Evolutionary conservation across 2,329 filamentous ascomycete genomes (phyloP), one percentile per base, ranked within the genome.

Genomic region (Verticillium albo-atrum): DNA sequence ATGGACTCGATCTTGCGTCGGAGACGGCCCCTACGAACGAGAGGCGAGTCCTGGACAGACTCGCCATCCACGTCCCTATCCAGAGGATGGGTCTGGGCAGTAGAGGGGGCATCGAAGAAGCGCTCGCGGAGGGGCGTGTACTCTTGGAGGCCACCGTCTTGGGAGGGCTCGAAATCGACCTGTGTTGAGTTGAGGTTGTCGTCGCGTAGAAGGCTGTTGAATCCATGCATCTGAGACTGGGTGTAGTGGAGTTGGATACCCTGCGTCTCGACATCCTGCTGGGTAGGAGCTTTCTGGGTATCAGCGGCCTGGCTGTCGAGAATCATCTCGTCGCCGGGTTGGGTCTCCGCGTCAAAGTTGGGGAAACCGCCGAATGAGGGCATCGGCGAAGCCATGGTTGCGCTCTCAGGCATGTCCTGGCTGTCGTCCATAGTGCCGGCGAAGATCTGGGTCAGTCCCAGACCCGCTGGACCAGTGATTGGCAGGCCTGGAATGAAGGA

Each of bases 391-490:
- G 76, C 73, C 30, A 78, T 73, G 6, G 80, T 81, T 20, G 81
- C 72, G 32, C 61, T 67, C 15, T 63, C 63, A 15, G 68, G 66
- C 20, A 65, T 67, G 58, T 65, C 67, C 66, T 85, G 82, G 65
- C 81, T 85, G 71, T 79, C 86, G 54, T 90, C 92, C 86, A 97
- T 89, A 1, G 92, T 97, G 14, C 91, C 91, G 5, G 90, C 90
- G 70, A 97, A 97, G 63, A 95, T 94, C 68, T 97, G 93, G 0
- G 92, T 96, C 52, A 97, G 80, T 10, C 91, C 90, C 50, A 96
- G 76, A 3, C 86, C 86, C 35, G 85, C 86, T 25, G 85, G 80
- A 0, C 80, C 83, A 25, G 80, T 73, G 4, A 88, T 79, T 2
- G 87, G 84, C 23, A 91, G 75, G 1, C 87, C 88, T 3, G 89